A percentile compares a stretch with the other conserved stretches of the same genome.
These are phyloP conservation scores for Clavispora carvajalis DNA, from an alignment of 805 yeast species.

Conservation along the genomic window DNA sequence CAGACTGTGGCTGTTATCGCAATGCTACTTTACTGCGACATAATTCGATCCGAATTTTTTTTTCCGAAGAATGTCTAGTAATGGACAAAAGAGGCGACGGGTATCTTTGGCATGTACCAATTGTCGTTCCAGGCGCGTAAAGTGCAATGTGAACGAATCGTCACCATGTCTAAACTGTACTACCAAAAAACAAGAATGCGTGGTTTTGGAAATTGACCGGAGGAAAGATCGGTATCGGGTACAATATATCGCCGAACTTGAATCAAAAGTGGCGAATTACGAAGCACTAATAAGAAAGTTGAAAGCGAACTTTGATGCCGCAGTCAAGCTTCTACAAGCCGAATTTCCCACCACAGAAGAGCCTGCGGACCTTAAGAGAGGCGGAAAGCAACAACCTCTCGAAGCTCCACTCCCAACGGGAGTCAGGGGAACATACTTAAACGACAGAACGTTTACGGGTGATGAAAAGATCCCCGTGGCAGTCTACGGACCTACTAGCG, in stretches of 20 bases:
- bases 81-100: conserved; percentile 1
- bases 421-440: neutral
- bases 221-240: conserved; percentile 9
- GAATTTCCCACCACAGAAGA: neutral
- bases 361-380: neutral
- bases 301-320: neutral
- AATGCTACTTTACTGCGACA: too few species aligned
- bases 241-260: conserved; percentile 4
- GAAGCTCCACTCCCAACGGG: neutral
- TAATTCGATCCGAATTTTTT: too few species aligned
- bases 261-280: conserved; percentile 4
- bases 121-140: conserved; percentile 9
- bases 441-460: neutral
- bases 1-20: too few species aligned
- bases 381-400: neutral
- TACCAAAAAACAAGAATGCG: conserved; percentile 6
- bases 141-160: conserved; percentile 2
- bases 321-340: neutral
- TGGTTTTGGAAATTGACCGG: conserved; percentile 3
- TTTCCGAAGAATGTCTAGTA: neutral
- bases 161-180: conserved; percentile 6
- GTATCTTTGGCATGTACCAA: conserved; percentile 8
- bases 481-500: conserved; percentile 12
- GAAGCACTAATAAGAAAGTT: neutral
- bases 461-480: conserved; percentile 2